Evolutionary conservation across 148 eudicot species (phyloP), one percentile per base, ranked within the genome.

Genomic region (Fagopyrum tataricum): DNA sequence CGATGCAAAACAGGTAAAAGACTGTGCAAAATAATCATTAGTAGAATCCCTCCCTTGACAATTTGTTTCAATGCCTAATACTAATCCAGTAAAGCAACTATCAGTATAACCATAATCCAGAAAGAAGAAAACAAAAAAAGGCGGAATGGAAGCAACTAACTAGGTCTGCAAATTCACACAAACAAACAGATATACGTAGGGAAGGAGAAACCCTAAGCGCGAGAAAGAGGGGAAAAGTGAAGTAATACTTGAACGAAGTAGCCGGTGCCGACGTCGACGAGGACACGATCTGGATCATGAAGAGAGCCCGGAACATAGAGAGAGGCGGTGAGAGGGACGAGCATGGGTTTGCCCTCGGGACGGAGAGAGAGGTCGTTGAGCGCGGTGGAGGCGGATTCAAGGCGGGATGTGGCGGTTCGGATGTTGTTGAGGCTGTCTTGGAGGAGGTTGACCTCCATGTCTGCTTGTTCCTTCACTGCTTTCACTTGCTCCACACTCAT

Each of bases 201-300:
- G 8, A 13, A 10, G 49, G 18, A 64, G 20, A 64, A 64, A 44
- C 72, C 72, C 48, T 70, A 70, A 21, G 44, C n/a, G 70, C 10
- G 70, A 41, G 31, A 68, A 14, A 68, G 7, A 6, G 48, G 14
- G 46, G 14, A n/a, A 68, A 21, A 68, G 15, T 12, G 13, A 44
- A 46, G 13, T 23, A 0, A 31, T 70, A 70, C 97, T 95, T 94
- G 91, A 44, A 94, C 80, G 81, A 94, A 91, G 70, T 94, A 94
- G 51, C 98, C 98, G 69, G 98, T 94, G 58, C 98, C 98, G 24
- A 94, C 90, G 77, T 94, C 98, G 14, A 94, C 96, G 23, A 94
- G 88, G 17, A 94, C 97, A 11, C 88, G 87, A 43, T 84, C 79
- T 15, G 97, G 83, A 72, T 91, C 96, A 72, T 94, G 96, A 1